Conservation (phyloP, 805 yeast genomes). For the Yarrowia porcina region DNA sequence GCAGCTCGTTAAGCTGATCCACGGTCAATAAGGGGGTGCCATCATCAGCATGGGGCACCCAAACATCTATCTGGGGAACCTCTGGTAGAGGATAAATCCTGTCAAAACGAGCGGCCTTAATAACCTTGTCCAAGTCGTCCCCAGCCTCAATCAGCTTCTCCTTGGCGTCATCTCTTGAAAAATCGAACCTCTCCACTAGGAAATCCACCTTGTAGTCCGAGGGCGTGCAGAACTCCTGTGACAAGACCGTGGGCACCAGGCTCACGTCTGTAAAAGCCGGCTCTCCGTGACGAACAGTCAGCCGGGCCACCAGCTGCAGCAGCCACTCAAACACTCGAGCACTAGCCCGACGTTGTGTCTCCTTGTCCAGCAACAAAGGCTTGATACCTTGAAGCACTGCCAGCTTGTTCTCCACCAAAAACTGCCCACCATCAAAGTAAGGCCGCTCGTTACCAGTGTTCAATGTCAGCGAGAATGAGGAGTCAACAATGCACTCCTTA, state of each 20-base stretch:
- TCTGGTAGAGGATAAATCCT: background rate
- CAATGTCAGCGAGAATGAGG: constrained; percentile 32
- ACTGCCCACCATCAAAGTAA: constrained; percentile 35
- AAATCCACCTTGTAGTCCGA: constrained; percentile 33
- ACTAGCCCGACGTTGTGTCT: background rate
- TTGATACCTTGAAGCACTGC: background rate
- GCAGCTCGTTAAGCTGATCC: constrained; percentile 31
- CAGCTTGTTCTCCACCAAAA: constrained; percentile 34
- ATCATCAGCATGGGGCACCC: constrained; percentile 28
- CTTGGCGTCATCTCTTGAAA: constrained; percentile 19
- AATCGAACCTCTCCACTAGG: constrained; percentile 31
- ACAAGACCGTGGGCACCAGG: constrained; percentile 30
- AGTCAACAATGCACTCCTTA: constrained; percentile 34
- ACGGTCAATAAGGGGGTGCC: constrained; percentile 29
- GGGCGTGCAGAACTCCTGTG: constrained; percentile 32
- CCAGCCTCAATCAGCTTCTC: constrained; percentile 22
- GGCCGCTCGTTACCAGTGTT: constrained; percentile 31
- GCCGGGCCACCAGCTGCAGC: background rate
- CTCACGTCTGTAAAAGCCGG: constrained; percentile 2
- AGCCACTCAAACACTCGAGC: constrained; percentile 22
- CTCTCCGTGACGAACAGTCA: constrained; percentile 1
- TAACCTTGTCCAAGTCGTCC: constrained; percentile 22
- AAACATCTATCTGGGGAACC: constrained; percentile 12
- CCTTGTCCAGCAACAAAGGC: constrained; percentile 6
- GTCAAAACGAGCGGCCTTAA: background rate